Evolutionary conservation across 2,329 filamentous ascomycete species (phyloP).

Genomic region (Penicillium paneum): DNA sequence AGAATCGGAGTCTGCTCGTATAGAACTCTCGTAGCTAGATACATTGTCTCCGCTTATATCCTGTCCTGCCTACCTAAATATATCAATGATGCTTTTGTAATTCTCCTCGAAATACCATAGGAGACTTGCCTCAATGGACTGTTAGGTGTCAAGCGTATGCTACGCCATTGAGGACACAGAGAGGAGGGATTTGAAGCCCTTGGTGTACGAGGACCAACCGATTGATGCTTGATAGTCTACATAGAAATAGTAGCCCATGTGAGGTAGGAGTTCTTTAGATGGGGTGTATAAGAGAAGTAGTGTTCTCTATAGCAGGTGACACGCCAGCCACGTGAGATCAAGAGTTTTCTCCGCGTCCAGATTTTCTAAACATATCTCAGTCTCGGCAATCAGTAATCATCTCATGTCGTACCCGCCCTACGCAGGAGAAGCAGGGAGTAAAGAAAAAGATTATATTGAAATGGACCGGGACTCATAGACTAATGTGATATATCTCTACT

Average conservation of each 20-base stretch:
- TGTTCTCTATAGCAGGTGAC: not conserved
- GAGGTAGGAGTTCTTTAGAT: not conserved
- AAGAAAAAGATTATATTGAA: not conserved
- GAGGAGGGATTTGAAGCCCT: not conserved
- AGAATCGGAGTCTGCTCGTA: not conserved
- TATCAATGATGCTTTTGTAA: not conserved
- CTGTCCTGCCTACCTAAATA: not conserved
- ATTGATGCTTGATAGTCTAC: not conserved
- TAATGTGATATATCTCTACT: not conserved
- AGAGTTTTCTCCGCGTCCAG: not conserved
- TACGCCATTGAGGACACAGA: not conserved
- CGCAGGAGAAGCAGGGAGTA: not conserved
- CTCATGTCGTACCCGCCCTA: not conserved
- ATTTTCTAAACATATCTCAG: not conserved
- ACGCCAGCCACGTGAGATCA: not conserved
- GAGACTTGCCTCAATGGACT: not conserved
- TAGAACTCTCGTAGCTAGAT: not conserved
- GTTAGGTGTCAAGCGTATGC: not conserved
- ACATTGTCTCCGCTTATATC: not conserved
- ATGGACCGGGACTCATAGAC: too few species aligned
- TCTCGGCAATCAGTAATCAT: too few species aligned
- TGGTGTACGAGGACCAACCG: not conserved
- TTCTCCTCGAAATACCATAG: not conserved
- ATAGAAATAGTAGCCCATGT: too few species aligned
- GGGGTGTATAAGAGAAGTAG: too few species aligned